Conservation (phyloP, 2,329 filamentous ascomycete genomes). For the Canariomyces notabilis region DNA sequence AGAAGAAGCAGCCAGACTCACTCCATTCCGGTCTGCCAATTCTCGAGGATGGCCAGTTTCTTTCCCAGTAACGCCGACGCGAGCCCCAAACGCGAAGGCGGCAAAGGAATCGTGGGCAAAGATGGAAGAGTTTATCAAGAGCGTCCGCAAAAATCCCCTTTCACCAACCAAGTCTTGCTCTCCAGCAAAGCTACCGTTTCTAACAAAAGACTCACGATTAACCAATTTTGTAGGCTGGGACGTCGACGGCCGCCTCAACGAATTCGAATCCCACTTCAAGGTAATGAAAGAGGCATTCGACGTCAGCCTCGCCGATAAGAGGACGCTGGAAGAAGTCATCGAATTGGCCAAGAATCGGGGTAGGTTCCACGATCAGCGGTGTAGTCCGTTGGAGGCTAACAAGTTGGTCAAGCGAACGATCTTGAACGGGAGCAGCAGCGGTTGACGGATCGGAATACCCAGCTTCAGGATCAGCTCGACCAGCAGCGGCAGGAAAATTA, state of each 20-base stretch:
- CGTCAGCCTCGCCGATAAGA: slow-evolving; percentile 61
- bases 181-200: slow-evolving; percentile 47
- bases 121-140: slow-evolving; percentile 22
- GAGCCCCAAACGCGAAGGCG: slow-evolving; percentile 19
- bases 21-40: slow-evolving; percentile 9
- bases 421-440: slow-evolving; percentile 45
- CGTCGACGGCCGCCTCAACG: slow-evolving; percentile 68
- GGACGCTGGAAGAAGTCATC: slow-evolving; percentile 67
- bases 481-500: slow-evolving; percentile 33
- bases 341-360: slow-evolving; percentile 69
- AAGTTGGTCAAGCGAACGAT: slow-evolving; percentile 38
- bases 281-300: slow-evolving; percentile 69
- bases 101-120: slow-evolving; percentile 31
- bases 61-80: slow-evolving; percentile 27
- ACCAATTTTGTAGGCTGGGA: slow-evolving; percentile 67
- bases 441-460: slow-evolving; percentile 42
- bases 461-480: slow-evolving; percentile 61
- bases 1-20: slow-evolving; percentile 19
- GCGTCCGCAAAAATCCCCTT: slow-evolving; percentile 29
- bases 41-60: slow-evolving; percentile 18
- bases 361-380: slow-evolving; percentile 40
- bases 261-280: slow-evolving; percentile 70
- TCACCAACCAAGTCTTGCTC: slow-evolving; percentile 40
- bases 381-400: background rate
- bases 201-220: slow-evolving; percentile 71